These are phyloP conservation scores for Leavenworthia alabamica DNA, from an alignment of 345 rosid genomes.

Conservation along the genomic window DNA sequence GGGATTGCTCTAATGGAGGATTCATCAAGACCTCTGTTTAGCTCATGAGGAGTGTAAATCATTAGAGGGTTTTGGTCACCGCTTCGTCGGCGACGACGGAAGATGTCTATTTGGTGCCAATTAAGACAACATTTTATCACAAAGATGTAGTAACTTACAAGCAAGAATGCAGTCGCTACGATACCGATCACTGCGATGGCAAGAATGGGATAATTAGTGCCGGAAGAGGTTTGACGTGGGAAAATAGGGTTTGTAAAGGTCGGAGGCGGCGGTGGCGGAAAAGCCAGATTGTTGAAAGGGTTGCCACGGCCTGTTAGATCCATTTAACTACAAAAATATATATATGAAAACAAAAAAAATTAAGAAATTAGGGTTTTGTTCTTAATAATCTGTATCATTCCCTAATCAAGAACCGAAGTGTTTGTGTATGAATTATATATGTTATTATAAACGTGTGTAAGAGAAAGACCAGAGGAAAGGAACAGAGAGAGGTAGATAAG, in stretches of 20 bases:
- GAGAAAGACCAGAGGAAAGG: neutral
- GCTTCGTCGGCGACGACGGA: constrained; percentile 42
- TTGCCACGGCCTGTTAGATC: constrained; percentile 24
- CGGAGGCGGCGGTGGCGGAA: constrained; percentile 22
- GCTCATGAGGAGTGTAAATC: constrained; percentile 36
- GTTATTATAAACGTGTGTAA: neutral
- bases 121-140: constrained; percentile 87
- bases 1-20: constrained; percentile 80
- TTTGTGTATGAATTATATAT: constrained; percentile 9
- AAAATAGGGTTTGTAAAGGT: constrained; percentile 24
- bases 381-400: no score
- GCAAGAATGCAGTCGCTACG: constrained; percentile 72
- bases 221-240: constrained; percentile 22
- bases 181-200: constrained; percentile 81
- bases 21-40: constrained; percentile 67
- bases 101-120: constrained; percentile 69
- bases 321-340: constrained; percentile 5
- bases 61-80: constrained; percentile 44
- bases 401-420: neutral
- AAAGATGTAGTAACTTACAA: constrained; percentile 79
- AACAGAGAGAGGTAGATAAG: constrained; percentile 14
- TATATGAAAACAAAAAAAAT: neutral
- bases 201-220: constrained; percentile 47
- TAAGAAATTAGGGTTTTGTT: no score
- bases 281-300: constrained; percentile 27